phyloP scores from a whole-genome alignment of 139 green algal species.

The Ulvella scutata region DNA sequence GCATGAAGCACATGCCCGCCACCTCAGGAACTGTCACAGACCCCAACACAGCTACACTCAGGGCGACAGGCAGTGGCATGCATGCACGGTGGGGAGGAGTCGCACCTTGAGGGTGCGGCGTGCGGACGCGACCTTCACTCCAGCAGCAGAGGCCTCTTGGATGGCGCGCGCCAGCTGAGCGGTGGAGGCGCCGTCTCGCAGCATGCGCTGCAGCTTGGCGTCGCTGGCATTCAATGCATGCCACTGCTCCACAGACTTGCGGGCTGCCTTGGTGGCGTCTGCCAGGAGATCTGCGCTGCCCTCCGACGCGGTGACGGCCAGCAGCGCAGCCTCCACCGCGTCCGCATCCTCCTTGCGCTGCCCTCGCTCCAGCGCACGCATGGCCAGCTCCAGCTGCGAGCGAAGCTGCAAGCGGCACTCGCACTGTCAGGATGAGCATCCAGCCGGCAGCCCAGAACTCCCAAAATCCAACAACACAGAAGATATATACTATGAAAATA shows the following conservation, averaged over 20 bases:
- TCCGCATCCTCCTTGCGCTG: slow-evolving; percentile 24
- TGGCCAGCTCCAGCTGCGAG: slow-evolving; percentile 24
- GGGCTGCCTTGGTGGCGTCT: slow-evolving; percentile 24
- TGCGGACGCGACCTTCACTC: slow-evolving; percentile 41
- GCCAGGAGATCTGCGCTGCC: slow-evolving; percentile 21
- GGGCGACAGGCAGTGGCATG: too few species aligned
- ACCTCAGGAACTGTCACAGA: too few species aligned
- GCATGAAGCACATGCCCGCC: too few species aligned
- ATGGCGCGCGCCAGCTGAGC: slow-evolving; percentile 31
- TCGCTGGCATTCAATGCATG: slow-evolving; percentile 25
- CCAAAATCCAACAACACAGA: too few species aligned
- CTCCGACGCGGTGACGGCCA: slow-evolving; percentile 1
- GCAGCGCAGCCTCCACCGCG: slow-evolving; percentile 23
- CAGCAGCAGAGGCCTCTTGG: slow-evolving; percentile 40
- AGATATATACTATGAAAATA: too few species aligned
- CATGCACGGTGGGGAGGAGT: too few species aligned
- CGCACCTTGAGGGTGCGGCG: slow-evolving; percentile 6
- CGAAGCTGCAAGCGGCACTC: neutral
- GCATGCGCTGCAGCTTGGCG: slow-evolving; percentile 32
- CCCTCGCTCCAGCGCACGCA: slow-evolving; percentile 22
- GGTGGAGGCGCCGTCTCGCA: slow-evolving; percentile 20
- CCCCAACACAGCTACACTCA: too few species aligned
- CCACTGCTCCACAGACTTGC: slow-evolving; percentile 36
- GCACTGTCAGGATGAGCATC: too few species aligned
- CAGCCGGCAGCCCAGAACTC: too few species aligned